Conservation (phyloP, 208 protist genomes). For the Wallacemonas collosoma region DNA sequence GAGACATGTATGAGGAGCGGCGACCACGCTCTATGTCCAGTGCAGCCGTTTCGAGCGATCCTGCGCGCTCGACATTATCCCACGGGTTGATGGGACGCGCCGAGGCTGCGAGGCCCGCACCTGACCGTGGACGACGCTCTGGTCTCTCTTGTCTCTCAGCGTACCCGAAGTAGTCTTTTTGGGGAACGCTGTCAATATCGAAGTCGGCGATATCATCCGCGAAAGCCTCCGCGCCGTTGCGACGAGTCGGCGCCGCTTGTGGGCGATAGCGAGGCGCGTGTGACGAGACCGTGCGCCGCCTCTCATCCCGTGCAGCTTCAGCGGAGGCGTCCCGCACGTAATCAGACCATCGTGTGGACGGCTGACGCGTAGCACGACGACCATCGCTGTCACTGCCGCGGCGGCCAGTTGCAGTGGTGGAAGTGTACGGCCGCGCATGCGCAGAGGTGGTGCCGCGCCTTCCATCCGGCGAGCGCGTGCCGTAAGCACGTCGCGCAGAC, state of each 20-base stretch:
- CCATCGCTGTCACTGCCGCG: neutral
- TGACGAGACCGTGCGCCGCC: neutral
- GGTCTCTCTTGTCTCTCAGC: neutral
- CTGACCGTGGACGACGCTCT: too few relatives aligned
- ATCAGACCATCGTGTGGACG: constrained; percentile 43
- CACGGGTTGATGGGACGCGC: constrained; percentile 1
- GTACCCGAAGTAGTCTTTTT: constrained; percentile 15
- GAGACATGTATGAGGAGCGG: neutral
- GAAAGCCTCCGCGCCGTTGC: neutral
- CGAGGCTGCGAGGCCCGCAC: neutral
- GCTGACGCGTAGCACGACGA: constrained; percentile 1
- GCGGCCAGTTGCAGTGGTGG: too few relatives aligned
- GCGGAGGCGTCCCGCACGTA: constrained; percentile 36
- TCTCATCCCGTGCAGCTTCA: neutral
- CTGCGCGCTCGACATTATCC: neutral
- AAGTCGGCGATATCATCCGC: neutral
- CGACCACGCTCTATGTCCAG: too few relatives aligned
- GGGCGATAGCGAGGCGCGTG: neutral
- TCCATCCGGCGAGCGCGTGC: too few relatives aligned
- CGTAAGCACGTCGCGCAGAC: neutral
- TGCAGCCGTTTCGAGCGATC: neutral
- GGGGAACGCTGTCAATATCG: constrained; percentile 14
- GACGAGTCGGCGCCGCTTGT: neutral
- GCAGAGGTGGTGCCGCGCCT: too few relatives aligned
- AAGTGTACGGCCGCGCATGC: too few relatives aligned